Evolutionary conservation across 2,329 filamentous ascomycete species (phyloP), one percentile per base, ranked within the genome.

Genomic region (Aspergillus cejpii): DNA sequence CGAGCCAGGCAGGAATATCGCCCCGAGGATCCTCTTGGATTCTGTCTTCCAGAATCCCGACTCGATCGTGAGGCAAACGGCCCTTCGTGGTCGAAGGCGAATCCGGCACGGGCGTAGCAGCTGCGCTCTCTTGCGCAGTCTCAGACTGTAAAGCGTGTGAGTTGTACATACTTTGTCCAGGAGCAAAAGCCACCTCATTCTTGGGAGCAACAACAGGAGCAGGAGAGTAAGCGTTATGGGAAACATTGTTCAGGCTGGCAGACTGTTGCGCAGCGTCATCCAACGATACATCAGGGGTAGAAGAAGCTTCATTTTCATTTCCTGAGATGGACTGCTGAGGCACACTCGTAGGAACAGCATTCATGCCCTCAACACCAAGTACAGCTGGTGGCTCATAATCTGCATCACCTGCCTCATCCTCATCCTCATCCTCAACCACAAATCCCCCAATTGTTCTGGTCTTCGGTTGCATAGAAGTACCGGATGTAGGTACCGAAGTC

Each of bases 21-120:
- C 91, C 92, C 58, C 88, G 85, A 12, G 91, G 87, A 62, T 98
- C 92, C 61, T 96, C 87, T 63, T 85, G 84, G 65, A 97, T 85
- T 61, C 91, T 83, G 65, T 92, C 87, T 72, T 98, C 91, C 60
- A 97, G 76, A 47, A 90, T 79, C 46, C 84, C 82, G 57, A 91
- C 76, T 53, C 79, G 79, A 68, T 94, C 85, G 69, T 84, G 79
- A 44, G 84, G 80, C 51, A 84, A 70, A 51, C 81, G 78, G 55
- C 77, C 72, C 61, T 68, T 72, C 48, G 69, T 63, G 34, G 61
- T 54, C 5, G 65, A 64, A 39, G 76, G 68, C 48, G 71, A 69
- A 52, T 73, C 65, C 56, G 74, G 65, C 44, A 63, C 58, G 53
- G 63, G 62, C 44, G 63, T 66, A 52, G 64, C 59, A 40, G 58